phyloP scores from a whole-genome alignment of 2,329 filamentous ascomycete species.

The Sordariomycetes sp. region DNA sequence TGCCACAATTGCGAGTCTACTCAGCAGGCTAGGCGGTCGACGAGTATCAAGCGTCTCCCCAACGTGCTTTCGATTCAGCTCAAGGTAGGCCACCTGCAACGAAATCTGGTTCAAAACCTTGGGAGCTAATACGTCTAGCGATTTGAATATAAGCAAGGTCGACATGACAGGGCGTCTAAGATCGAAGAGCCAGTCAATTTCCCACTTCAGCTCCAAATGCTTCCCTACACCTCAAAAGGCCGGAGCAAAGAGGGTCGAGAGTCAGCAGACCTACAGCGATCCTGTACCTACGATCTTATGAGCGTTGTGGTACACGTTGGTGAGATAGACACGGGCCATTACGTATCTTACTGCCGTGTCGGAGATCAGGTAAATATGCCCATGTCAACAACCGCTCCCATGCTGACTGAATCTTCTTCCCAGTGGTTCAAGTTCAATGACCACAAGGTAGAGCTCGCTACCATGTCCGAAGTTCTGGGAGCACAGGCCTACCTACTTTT shows the following conservation, averaged over 20 bases:
- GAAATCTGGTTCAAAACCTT: not conserved
- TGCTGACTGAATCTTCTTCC: slow-evolving; percentile 2
- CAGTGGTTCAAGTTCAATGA: slow-evolving; percentile 97
- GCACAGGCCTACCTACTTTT: slow-evolving; percentile 88
- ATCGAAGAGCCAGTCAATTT: slow-evolving; percentile 83
- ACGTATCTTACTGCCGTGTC: slow-evolving; percentile 79
- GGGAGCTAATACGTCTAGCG: slow-evolving; percentile 26
- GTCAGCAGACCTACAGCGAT: slow-evolving; percentile 49
- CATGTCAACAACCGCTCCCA: no score
- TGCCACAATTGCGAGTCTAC: slow-evolving; percentile 71
- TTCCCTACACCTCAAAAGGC: slow-evolving; percentile 73
- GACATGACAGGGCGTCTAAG: slow-evolving; percentile 64
- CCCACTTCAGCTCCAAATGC: slow-evolving; percentile 79
- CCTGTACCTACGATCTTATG: slow-evolving; percentile 76
- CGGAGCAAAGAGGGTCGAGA: slow-evolving; percentile 39
- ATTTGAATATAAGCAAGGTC: slow-evolving; percentile 64
- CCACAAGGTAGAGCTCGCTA: slow-evolving; percentile 78
- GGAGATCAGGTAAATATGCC: slow-evolving; percentile 50
- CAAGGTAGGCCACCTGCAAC: no score
- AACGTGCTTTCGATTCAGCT: slow-evolving; percentile 88
- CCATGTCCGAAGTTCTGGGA: slow-evolving; percentile 73
- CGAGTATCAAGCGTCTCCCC: slow-evolving; percentile 75
- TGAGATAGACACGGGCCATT: slow-evolving; percentile 87
- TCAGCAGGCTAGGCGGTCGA: slow-evolving; percentile 74
- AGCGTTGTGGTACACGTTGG: slow-evolving; percentile 91